Percentiles rank a stretch among this genome's conserved stretches.
Conservation (phyloP, 2,329 filamentous ascomycete genomes). For the Colletotrichum sublineola region DNA sequence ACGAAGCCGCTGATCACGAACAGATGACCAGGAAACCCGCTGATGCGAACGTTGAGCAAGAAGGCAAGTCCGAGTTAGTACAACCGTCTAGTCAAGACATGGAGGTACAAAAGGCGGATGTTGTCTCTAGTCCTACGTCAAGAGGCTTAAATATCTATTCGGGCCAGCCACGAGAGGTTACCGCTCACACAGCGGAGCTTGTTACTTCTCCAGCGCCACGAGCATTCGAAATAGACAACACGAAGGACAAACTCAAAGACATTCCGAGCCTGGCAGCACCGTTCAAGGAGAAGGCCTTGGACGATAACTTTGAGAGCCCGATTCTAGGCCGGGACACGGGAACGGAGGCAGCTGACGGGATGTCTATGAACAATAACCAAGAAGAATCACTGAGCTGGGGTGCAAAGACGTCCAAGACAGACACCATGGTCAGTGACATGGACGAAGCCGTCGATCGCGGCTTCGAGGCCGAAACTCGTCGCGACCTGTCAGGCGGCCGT, state of each 20-base stretch:
- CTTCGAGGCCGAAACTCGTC: constrained; percentile 50
- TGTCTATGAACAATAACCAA: neutral
- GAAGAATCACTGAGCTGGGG: constrained; percentile 11
- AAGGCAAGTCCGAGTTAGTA: neutral
- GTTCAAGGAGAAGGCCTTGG: constrained; percentile 46
- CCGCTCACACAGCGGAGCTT: neutral
- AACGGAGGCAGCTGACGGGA: constrained; percentile 8
- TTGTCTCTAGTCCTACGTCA: constrained; percentile 22
- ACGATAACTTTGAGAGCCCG: constrained; percentile 55
- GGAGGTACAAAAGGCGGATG: constrained; percentile 16
- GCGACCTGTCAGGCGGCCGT: constrained; percentile 43
- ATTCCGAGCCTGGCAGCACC: constrained; percentile 29
- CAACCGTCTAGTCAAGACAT: neutral
- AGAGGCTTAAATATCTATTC: neutral
- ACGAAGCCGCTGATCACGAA: neutral
- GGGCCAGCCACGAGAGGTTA: neutral
- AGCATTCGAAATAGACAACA: neutral
- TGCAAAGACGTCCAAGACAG: constrained; percentile 6
- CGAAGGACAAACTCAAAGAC: constrained; percentile 33
- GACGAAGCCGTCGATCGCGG: constrained; percentile 41
- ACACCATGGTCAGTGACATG: constrained; percentile 36
- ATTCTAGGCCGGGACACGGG: constrained; percentile 50
- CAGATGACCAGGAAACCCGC: neutral
- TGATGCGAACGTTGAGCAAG: neutral
- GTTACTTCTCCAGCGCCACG: neutral